These are phyloP conservation scores for Salix purpurea DNA, from an alignment of 345 rosid species.

Conservation along the genomic window DNA sequence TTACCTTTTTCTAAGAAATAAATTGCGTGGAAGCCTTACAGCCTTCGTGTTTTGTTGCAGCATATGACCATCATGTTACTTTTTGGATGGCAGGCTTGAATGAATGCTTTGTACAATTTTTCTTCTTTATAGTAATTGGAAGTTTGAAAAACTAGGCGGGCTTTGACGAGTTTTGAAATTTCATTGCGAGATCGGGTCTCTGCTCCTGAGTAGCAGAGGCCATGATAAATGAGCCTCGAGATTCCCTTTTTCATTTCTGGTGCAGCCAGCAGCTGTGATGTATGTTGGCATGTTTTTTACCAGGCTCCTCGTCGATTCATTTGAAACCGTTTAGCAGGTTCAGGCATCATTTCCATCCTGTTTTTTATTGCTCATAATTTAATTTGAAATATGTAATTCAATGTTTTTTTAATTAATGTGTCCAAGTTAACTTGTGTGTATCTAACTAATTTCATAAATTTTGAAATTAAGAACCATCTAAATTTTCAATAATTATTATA, in stretches of 20 bases:
- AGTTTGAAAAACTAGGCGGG: not conserved
- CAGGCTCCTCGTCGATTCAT: no score
- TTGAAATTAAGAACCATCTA: rapidly evolving
- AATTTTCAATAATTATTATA: no score
- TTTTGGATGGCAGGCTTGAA: slow-evolving; percentile 12
- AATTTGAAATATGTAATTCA: no score
- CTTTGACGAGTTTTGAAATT: not conserved
- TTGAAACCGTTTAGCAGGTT: no score
- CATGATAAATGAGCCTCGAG: not conserved
- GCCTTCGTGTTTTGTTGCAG: not conserved
- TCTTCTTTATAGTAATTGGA: not conserved
- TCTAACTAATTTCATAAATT: no score
- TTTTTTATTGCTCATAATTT: no score
- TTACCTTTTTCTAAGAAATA: not conserved
- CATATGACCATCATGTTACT: slow-evolving; percentile 3
- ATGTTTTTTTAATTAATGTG: no score
- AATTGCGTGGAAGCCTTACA: not conserved
- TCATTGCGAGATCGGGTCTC: not conserved
- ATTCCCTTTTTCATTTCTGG: not conserved
- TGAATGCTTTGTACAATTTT: not conserved
- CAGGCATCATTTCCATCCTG: no score
- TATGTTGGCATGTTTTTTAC: not conserved
- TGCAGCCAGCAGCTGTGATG: not conserved
- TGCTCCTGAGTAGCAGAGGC: not conserved
- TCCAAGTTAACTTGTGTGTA: rapidly evolving